Evolutionary conservation across 306 rosid genomes (phyloP).

Genomic region (Casuarina equisetifolia): DNA sequence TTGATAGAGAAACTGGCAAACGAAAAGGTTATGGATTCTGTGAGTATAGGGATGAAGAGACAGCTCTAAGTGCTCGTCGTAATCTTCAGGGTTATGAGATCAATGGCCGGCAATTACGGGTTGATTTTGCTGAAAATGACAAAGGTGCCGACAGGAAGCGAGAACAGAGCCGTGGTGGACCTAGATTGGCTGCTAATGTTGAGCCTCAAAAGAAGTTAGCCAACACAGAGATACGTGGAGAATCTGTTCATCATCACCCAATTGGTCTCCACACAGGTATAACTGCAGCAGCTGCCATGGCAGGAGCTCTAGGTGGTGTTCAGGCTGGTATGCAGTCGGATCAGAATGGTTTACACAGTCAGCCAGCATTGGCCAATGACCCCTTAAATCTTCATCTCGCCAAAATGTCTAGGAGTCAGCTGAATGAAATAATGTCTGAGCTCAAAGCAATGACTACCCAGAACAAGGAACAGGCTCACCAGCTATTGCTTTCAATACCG

Average conservation of each 20-base stretch:
- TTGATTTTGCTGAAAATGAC: slow-evolving; percentile 98
- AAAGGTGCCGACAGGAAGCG: slow-evolving; percentile 80
- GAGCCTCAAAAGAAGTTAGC: slow-evolving; percentile 69
- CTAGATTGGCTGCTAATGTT: slow-evolving; percentile 68
- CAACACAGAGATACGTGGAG: slow-evolving; percentile 57
- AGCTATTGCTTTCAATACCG: slow-evolving; percentile 79
- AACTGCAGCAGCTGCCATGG: slow-evolving; percentile 82
- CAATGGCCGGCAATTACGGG: slow-evolving; percentile 93
- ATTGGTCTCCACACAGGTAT: slow-evolving; percentile 92
- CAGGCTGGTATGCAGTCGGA: slow-evolving; percentile 61
- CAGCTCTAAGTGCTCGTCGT: slow-evolving; percentile 96
- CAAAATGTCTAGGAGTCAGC: slow-evolving; percentile 56
- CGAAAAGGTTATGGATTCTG: slow-evolving; percentile 99
- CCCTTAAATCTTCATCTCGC: slow-evolving; percentile 65
- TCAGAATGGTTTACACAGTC: slow-evolving; percentile 45
- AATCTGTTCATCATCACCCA: slow-evolving; percentile 74
- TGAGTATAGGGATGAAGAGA: slow-evolving; percentile 99
- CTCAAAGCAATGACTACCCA: slow-evolving; percentile 89
- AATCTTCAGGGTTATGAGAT: slow-evolving; percentile 98
- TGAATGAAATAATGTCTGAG: slow-evolving; percentile 58
- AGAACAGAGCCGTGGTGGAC: slow-evolving; percentile 99
- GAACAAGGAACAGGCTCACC: slow-evolving; percentile 72
- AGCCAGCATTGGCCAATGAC: slow-evolving; percentile 45
- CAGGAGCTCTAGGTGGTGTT: slow-evolving; percentile 83
- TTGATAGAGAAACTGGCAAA: slow-evolving; percentile 97